phyloP scores from a whole-genome alignment of 2,329 filamentous ascomycete species.

The Emmonsia crescens region DNA sequence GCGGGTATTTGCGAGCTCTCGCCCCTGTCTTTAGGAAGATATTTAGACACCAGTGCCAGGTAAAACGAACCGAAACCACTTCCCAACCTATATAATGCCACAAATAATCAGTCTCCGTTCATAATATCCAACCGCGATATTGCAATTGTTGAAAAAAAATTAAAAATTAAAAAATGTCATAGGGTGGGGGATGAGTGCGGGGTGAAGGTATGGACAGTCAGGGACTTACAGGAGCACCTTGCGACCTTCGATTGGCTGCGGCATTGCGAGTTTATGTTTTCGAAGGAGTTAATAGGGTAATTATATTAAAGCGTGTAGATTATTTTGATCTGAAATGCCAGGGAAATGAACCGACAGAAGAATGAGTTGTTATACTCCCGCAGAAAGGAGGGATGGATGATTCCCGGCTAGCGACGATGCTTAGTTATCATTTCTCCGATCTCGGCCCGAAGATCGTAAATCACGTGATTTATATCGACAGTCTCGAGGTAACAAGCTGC shows the following conservation, averaged over 20 bases:
- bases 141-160: background rate
- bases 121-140: background rate
- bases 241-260: conserved; percentile 10
- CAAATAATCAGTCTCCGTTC: background rate
- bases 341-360: background rate
- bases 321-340: background rate
- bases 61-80: conserved; percentile 14
- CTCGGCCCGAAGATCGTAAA: background rate
- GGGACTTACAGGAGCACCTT: conserved; percentile 13
- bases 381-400: background rate
- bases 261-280: background rate
- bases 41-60: background rate
- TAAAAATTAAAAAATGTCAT: background rate
- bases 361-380: background rate
- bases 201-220: background rate
- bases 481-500: too few species aligned
- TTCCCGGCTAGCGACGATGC: background rate
- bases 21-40: too few species aligned
- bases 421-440: background rate
- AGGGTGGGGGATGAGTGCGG: background rate
- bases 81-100: conserved; percentile 10
- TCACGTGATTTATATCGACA: background rate
- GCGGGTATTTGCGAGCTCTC: background rate
- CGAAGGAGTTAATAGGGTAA: background rate
- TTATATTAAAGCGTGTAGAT: background rate